These are phyloP conservation scores for Fraxinus floribunda DNA, from an alignment of 305 asterid species.

Conservation along the genomic window DNA sequence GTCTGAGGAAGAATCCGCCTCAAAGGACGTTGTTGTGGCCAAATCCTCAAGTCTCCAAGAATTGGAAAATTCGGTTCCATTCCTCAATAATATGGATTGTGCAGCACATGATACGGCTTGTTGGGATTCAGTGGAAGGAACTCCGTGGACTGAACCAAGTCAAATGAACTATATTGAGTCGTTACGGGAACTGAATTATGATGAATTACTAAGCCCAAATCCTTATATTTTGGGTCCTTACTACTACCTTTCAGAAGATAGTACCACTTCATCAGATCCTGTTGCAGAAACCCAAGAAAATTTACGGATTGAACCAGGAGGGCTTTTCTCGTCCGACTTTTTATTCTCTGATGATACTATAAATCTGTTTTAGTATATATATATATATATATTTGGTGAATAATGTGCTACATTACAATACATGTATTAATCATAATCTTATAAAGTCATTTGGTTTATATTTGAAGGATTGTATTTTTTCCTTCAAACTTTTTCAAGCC, in stretches of 20 bases:
- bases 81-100: background rate
- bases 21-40: background rate
- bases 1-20: background rate
- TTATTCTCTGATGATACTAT: background rate
- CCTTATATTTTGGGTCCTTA: background rate
- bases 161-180: background rate
- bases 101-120: background rate
- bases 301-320: conserved; percentile 13
- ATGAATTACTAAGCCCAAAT: background rate
- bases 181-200: background rate
- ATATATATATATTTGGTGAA: background rate
- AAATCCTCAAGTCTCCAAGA: background rate
- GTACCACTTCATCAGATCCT: background rate
- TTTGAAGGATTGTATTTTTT: background rate
- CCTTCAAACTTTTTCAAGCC: too few relatives aligned
- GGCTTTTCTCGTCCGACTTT: background rate
- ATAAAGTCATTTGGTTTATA: background rate
- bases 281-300: conserved; percentile 11
- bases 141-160: background rate
- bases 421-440: background rate
- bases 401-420: background rate
- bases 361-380: background rate
- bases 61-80: background rate
- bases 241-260: background rate
- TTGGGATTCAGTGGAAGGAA: conserved; percentile 1